Evolutionary conservation across 257 asterid genomes (phyloP).

Genomic region (Agastache rugosa): DNA sequence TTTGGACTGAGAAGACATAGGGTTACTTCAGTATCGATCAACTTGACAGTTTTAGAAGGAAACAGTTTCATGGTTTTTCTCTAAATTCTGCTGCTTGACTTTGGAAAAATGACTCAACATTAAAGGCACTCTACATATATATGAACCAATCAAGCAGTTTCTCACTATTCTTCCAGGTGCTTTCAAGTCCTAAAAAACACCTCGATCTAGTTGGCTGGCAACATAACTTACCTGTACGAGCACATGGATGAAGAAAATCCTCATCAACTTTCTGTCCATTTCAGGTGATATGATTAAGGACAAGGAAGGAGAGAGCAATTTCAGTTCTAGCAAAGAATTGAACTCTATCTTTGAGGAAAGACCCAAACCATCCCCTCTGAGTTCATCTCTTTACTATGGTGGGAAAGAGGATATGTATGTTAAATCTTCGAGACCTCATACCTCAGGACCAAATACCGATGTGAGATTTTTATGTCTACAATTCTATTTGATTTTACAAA

Average conservation of each 20-base stretch:
- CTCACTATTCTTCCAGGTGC: not conserved
- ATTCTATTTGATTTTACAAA: constrained; percentile 16
- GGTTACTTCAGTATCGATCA: not conserved
- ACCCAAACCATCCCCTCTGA: constrained; percentile 52
- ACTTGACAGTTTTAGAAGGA: constrained; percentile 6
- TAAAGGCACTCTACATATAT: not conserved
- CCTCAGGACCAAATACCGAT: constrained; percentile 30
- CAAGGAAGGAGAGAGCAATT: constrained; percentile 35
- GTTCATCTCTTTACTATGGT: constrained; percentile 62
- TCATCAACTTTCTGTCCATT: constrained; percentile 6
- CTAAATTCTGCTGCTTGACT: not conserved
- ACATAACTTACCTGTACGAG: not conserved
- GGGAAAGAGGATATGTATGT: constrained; percentile 59
- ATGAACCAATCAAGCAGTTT: not conserved
- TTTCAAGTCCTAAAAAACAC: not conserved
- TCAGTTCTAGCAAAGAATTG: constrained; percentile 33
- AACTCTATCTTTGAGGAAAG: constrained; percentile 43
- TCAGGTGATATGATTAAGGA: constrained; percentile 37
- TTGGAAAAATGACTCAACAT: not conserved
- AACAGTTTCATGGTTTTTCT: not conserved
- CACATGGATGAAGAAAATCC: not conserved
- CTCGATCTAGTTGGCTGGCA: not conserved
- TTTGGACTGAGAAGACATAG: not conserved
- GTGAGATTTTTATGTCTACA: constrained; percentile 37
- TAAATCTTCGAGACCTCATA: constrained; percentile 41